Evolutionary conservation across 768 basidiomycete species (phyloP), one percentile per base, ranked within the genome.

Genomic region (Boletus reticulatus): DNA sequence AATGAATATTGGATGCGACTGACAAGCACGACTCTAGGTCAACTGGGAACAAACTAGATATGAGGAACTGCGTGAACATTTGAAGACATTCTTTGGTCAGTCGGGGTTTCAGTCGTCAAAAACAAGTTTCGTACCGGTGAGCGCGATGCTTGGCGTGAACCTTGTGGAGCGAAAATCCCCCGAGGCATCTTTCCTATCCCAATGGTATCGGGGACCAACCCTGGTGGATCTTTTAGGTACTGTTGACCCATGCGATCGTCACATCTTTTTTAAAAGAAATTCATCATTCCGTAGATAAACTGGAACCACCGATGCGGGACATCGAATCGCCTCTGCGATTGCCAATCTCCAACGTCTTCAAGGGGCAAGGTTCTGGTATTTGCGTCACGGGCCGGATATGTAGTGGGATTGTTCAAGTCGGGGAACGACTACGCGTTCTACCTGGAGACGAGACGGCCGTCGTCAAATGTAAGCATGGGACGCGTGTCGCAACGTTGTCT

Each of bases 331-430:
- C 95, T 0, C 71, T 96, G 22, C 84, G 97, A 37, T 78, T 98
- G 43, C 97, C 97, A 0, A 83, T 98, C 20, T 89, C 94, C 13
- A 98, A 99, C 68, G 92, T 98, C 4, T 98, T 96, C 79, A 95
- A 88, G 71, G 89, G 91, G 4, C 87, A 88, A 65, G 84, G 87
- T 16, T 84, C 90, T 3, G 83, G 89, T 3, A 84, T 83, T 6
- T 89, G 85, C 0, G 84, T 98, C 0, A 82, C 87, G 22, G 97
- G 97, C 17, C 76, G 94, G 48, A 75, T 98, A 43, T 91, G 87
- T 63, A 85, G 88, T 42, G 97, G 97, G 6, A 77, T 98, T 37
- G 80, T 98, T 4, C 95, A 98, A 72, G 89, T 94, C 3, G 96
- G 97, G 3, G 95, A 98, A 74, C 79, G 83, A 39, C 63, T 98